These are phyloP conservation scores for Penicillium sp. DNA, from an alignment of 2,329 filamentous ascomycete species.

Conservation along the genomic window DNA sequence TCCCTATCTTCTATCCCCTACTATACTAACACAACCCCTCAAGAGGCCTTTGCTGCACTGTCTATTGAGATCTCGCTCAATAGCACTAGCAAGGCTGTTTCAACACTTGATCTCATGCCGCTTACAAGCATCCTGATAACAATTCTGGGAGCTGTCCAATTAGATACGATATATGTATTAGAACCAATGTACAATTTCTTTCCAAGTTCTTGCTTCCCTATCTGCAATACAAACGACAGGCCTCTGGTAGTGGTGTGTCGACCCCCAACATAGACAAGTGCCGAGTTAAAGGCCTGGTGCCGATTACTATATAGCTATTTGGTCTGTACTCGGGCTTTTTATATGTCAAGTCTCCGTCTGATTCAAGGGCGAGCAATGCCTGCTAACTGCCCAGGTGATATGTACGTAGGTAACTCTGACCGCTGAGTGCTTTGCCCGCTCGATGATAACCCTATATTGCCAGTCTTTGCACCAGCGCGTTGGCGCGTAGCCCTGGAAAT, in stretches of 20 bases:
- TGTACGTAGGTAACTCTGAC: neutral
- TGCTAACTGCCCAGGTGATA: neutral
- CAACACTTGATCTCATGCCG: constrained; percentile 19
- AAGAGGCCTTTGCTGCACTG: constrained; percentile 5
- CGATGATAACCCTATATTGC: too few species aligned
- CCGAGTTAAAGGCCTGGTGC: neutral
- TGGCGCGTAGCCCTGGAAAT: too few species aligned
- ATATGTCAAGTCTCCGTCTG: too few species aligned
- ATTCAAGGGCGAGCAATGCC: neutral
- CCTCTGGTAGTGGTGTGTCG: neutral
- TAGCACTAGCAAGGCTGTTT: constrained; percentile 19
- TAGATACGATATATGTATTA: constrained; percentile 8
- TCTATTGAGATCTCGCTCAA: constrained; percentile 7
- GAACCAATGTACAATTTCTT: constrained; percentile 8
- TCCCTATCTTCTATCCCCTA: neutral
- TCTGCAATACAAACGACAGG: neutral
- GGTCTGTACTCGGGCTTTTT: neutral
- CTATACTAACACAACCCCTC: constrained; percentile 9
- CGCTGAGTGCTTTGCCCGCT: neutral
- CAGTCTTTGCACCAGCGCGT: too few species aligned
- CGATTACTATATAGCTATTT: neutral
- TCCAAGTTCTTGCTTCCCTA: neutral
- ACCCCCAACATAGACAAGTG: neutral
- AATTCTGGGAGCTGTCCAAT: constrained; percentile 5
- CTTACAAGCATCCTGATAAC: constrained; percentile 4